phyloP scores from a whole-genome alignment of 169 alveolate species.

The Theileria annulata region DNA sequence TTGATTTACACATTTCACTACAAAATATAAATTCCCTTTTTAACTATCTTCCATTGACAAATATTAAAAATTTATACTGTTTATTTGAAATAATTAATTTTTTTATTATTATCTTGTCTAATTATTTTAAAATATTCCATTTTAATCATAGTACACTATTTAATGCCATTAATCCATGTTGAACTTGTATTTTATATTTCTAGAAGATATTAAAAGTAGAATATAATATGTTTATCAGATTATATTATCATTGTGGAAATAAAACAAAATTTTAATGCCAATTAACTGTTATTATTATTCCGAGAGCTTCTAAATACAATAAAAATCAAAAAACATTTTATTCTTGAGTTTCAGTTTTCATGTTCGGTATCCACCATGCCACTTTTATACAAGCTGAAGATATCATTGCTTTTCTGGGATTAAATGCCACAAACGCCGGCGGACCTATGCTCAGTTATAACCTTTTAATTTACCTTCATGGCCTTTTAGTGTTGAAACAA shows the following conservation, averaged over 20 bases:
- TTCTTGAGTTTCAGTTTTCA: background rate
- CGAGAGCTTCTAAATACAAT: background rate
- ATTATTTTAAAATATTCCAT: too few relatives aligned
- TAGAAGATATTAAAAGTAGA: too few relatives aligned
- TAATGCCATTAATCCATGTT: background rate
- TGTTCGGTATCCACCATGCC: conserved; percentile 67
- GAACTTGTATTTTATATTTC: background rate
- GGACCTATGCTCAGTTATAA: conserved; percentile 41
- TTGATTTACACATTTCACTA: background rate
- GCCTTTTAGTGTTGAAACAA: conserved; percentile 26
- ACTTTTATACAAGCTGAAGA: conserved; percentile 69
- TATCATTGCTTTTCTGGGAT: conserved; percentile 60
- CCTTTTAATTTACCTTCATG: conserved; percentile 55
- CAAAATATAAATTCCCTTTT: background rate
- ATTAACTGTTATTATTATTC: background rate
- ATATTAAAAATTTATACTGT: too few relatives aligned
- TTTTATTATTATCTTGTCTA: background rate
- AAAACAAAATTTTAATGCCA: too few relatives aligned
- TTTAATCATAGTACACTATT: background rate
- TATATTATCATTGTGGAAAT: background rate
- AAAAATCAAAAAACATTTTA: background rate
- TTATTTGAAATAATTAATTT: background rate
- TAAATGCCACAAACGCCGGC: conserved; percentile 52
- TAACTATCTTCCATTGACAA: background rate
- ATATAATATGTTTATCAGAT: background rate